Conservation (phyloP, 495 filamentous ascomycete species). For the Neurospora sp. region DNA sequence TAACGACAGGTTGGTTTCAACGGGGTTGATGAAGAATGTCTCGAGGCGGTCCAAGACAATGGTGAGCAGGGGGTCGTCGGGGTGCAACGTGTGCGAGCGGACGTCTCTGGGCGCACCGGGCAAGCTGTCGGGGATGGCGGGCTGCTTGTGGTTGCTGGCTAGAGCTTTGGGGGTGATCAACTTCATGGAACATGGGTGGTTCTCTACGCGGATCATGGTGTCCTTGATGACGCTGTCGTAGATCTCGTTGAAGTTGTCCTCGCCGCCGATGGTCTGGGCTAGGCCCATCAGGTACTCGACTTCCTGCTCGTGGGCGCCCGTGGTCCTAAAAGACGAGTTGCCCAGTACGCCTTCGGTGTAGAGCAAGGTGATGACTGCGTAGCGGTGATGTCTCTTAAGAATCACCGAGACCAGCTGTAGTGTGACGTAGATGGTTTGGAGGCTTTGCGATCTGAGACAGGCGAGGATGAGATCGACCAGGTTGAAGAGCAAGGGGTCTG, state of each 20-base stretch:
- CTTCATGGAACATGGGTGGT: conserved; percentile 59
- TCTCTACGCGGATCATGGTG: conserved; percentile 64
- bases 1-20: conserved; percentile 78
- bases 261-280: conserved; percentile 59
- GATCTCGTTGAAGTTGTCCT: conserved; percentile 61
- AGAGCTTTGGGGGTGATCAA: conserved; percentile 45
- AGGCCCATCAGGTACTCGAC: conserved; percentile 63
- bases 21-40: conserved; percentile 77
- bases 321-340: conserved; percentile 47
- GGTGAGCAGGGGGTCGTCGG: conserved; percentile 67
- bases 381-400: conserved; percentile 75
- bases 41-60: conserved; percentile 58
- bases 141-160: conserved; percentile 39
- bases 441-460: conserved; percentile 72
- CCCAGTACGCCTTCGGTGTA: conserved; percentile 47
- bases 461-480: conserved; percentile 81
- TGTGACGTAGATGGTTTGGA: conserved; percentile 81
- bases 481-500: conserved; percentile 84
- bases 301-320: conserved; percentile 72
- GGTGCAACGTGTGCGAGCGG: conserved; percentile 48
- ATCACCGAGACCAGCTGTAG: conserved; percentile 76
- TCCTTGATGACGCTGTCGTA: conserved; percentile 82
- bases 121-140: conserved; percentile 37
- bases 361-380: conserved; percentile 67
- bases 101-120: conserved; percentile 45